phyloP scores from a whole-genome alignment of 2,329 filamentous ascomycete genomes.

The Alternaria triticimaculans region DNA sequence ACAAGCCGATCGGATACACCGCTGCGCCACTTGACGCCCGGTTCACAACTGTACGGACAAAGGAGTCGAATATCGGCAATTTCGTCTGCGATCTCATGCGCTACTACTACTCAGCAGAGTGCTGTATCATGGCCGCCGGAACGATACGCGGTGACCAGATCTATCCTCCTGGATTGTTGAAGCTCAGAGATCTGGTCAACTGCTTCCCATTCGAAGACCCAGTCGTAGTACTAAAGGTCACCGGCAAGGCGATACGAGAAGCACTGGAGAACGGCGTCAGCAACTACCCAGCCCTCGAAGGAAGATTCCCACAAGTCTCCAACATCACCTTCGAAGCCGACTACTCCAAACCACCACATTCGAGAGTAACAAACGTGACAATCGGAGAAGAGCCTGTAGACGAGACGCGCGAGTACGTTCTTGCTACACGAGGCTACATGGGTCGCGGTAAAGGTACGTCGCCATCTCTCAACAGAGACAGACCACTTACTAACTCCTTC shows the following conservation, averaged over 20 bases:
- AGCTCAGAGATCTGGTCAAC: constrained; percentile 81
- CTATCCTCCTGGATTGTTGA: constrained; percentile 79
- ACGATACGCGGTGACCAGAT: constrained; percentile 89
- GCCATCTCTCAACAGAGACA: neutral
- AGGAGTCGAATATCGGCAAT: constrained; percentile 86
- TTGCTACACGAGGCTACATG: constrained; percentile 90
- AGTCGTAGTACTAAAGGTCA: constrained; percentile 76
- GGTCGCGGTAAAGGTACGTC: constrained; percentile 70
- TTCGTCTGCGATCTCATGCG: constrained; percentile 93
- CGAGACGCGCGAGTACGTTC: constrained; percentile 67
- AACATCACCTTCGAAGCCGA: constrained; percentile 81
- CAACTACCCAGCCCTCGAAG: constrained; percentile 82
- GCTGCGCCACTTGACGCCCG: constrained; percentile 82
- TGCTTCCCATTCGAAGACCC: constrained; percentile 95
- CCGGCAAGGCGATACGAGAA: constrained; percentile 74
- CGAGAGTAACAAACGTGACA: constrained; percentile 67
- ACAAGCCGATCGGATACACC: constrained; percentile 82
- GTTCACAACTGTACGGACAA: constrained; percentile 79
- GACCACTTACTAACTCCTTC: constrained; percentile 2
- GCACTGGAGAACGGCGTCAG: constrained; percentile 85
- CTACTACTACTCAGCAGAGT: constrained; percentile 80
- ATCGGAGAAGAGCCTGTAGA: constrained; percentile 70
- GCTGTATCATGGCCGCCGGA: constrained; percentile 81
- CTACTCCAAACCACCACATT: constrained; percentile 64
- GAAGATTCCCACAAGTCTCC: constrained; percentile 82